Evolutionary conservation across 345 rosid species (phyloP), one percentile per base, ranked within the genome.

Genomic region (Angophora floribunda): DNA sequence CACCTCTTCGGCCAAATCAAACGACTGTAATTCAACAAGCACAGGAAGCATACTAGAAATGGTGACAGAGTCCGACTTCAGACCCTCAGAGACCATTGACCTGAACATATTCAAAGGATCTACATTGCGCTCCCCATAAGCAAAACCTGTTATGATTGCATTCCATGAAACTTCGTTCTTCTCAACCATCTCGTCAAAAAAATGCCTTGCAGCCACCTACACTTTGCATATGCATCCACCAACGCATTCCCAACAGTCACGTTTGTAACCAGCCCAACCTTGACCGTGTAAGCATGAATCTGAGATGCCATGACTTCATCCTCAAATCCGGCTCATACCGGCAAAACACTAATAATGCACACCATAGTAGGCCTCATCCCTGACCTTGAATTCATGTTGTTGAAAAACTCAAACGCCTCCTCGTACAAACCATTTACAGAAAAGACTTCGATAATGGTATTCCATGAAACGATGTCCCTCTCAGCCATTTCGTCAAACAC

Each of bases 161-260:
- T 93, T 93, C 95, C 95, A 92, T 4, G 93, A 90, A 57, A 93
- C 93, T 85, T 86, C 91, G 82, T 94, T 93, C 93, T 89, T 94
- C 86, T 89, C 90, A 30, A 86, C 89, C 93, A 92, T 92, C 89
- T 85, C 89, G 87, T 91, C 85, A 61, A 94, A 94, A 86, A 89
- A 92, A 45, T 57, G 88, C 84, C 86, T 91, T 0, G 93, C 90
- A 87, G 87, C 90, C 85, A 89, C 88, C 91, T 87, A 87, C 95
- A 94, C 89, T 94, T 94, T 61, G 93, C 96, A 88, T 93, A 93
- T 15, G 85, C 93, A 87, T 94, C 95, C 86, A 94, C 84, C 89
- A 94, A 75, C 19, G 95, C 91, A 89, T 94, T 94, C 50, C 95
- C 91, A 28, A 91, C 87, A 16, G 85, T 89, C 51, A 93, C 91